These are phyloP conservation scores for Symbiodinium pilosum DNA, from an alignment of 73 alveolate genomes.

Conservation along the genomic window DNA sequence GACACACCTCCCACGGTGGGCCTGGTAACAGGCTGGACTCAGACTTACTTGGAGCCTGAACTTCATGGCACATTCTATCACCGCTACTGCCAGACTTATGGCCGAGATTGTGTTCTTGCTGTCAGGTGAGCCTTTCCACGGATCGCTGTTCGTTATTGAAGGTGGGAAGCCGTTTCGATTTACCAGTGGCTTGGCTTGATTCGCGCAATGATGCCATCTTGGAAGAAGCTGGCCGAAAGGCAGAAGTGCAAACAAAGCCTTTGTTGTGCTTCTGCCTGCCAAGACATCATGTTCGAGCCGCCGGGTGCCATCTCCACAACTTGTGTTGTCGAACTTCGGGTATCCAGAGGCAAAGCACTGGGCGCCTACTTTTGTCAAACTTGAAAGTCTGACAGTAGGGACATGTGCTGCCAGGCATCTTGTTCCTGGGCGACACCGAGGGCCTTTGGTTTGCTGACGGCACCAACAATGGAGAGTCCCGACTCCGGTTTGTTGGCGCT, in stretches of 20 bases:
- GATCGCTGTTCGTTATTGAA: constrained; percentile 30
- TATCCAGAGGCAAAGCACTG: constrained; percentile 65
- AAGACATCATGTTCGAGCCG: constrained; percentile 42
- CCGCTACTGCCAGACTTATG: no score
- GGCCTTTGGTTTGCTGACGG: constrained; percentile 55
- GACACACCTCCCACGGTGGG: constrained; percentile 78
- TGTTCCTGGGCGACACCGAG: constrained; percentile 41
- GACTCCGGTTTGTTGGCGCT: constrained; percentile 45
- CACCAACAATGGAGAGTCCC: constrained; percentile 68
- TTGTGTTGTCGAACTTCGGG: constrained; percentile 37
- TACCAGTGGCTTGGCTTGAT: background rate
- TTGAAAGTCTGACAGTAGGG: background rate
- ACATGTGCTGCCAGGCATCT: background rate
- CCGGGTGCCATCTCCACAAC: constrained; percentile 64
- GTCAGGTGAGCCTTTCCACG: constrained; percentile 41
- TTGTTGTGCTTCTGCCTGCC: background rate
- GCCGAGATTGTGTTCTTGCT: no score
- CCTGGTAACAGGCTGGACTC: constrained; percentile 58
- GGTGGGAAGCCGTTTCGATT: constrained; percentile 11
- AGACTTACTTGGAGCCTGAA: no score
- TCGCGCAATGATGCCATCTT: no score
- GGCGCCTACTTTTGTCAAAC: background rate
- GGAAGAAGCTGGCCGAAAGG: no score
- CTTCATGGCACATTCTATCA: no score
- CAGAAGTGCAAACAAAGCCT: background rate